phyloP scores from a whole-genome alignment of 805 yeast species.

The Candida caryicola region DNA sequence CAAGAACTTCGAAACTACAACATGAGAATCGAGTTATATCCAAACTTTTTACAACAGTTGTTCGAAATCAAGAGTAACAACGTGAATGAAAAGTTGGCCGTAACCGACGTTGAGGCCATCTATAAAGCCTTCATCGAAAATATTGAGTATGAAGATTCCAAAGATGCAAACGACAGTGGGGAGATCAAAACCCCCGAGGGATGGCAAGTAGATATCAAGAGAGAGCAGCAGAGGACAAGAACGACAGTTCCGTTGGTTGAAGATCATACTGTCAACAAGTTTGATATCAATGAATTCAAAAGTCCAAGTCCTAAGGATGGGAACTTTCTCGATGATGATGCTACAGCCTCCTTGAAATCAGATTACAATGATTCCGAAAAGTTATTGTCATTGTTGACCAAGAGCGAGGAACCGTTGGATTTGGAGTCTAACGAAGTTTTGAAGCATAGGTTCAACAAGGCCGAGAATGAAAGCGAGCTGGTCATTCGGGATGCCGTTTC shows the following conservation, averaged over 20 bases:
- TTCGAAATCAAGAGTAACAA: slow-evolving; percentile 13
- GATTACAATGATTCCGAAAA: slow-evolving; percentile 18
- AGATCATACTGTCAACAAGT: slow-evolving; percentile 13
- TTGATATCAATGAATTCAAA: slow-evolving; percentile 20
- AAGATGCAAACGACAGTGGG: background rate
- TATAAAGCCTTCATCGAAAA: slow-evolving; percentile 20
- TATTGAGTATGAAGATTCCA: slow-evolving; percentile 12
- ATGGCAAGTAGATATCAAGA: too few species aligned
- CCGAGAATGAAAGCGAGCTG: slow-evolving; percentile 9
- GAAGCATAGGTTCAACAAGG: slow-evolving; percentile 3
- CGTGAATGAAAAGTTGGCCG: slow-evolving; percentile 6
- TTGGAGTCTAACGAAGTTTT: slow-evolving; percentile 6
- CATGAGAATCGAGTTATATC: slow-evolving; percentile 18
- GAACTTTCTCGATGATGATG: slow-evolving; percentile 1
- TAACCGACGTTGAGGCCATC: slow-evolving; percentile 15
- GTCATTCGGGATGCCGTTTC: slow-evolving; percentile 22
- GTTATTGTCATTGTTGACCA: slow-evolving; percentile 15
- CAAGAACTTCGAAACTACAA: slow-evolving; percentile 15
- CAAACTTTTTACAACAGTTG: slow-evolving; percentile 18
- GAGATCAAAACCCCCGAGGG: too few species aligned
- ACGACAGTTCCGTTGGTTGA: slow-evolving; percentile 6
- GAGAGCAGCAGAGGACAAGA: background rate
- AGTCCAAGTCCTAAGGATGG: slow-evolving; percentile 3
- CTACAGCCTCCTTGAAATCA: background rate
- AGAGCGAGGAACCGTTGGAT: slow-evolving; percentile 9